Evolutionary conservation across 148 eudicot genomes (phyloP).

Genomic region (Vaccinium corymbosum): DNA sequence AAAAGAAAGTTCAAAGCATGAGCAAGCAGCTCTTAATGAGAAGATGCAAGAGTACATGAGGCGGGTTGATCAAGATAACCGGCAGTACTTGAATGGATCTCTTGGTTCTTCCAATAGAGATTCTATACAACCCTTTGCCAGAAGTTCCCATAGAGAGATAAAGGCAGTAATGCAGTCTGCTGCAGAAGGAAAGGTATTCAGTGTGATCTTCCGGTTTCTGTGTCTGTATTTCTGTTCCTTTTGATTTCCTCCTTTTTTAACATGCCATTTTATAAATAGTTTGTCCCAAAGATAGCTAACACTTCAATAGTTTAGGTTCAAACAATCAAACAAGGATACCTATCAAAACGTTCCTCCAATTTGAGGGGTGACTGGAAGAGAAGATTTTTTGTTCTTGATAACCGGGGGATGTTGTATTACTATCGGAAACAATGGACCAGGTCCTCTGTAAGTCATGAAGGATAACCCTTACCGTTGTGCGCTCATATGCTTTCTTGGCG

Average conservation of each 20-base stretch:
- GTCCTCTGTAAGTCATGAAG: constrained; percentile 53
- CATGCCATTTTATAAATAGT: constrained; percentile 5
- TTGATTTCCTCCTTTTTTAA: neutral
- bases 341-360: constrained; percentile 88
- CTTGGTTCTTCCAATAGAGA: constrained; percentile 36
- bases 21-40: constrained; percentile 72
- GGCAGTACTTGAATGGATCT: constrained; percentile 44
- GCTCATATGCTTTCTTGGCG: neutral
- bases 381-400: constrained; percentile 93
- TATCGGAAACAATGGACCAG: constrained; percentile 87
- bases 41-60: constrained; percentile 76
- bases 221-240: neutral
- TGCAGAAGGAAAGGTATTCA: constrained; percentile 75
- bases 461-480: neutral
- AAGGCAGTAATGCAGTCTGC: constrained; percentile 85
- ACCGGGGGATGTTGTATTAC: constrained; percentile 90
- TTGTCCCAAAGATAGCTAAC: constrained; percentile 27
- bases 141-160: constrained; percentile 62
- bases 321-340: constrained; percentile 93
- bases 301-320: constrained; percentile 72
- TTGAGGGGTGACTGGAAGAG: constrained; percentile 97
- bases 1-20: constrained; percentile 59
- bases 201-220: constrained; percentile 5
- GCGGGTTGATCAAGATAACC: constrained; percentile 66
- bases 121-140: constrained; percentile 39